These are phyloP conservation scores for Nemania abortiva DNA, from an alignment of 2,329 filamentous ascomycete species.

Conservation along the genomic window DNA sequence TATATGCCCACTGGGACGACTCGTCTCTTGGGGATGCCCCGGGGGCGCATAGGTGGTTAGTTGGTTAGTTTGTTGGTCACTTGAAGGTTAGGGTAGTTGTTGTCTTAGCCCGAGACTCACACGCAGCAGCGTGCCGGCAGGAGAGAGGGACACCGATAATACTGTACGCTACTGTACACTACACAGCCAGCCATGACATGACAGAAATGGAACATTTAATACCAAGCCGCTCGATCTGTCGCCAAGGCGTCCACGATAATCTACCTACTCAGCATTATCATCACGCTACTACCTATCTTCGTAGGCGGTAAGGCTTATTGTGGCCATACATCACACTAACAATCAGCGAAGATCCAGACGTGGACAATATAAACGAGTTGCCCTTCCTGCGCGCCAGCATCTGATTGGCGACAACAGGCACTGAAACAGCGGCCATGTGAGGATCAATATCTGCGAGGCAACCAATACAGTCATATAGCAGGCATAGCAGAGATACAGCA, in stretches of 20 bases:
- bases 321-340: constrained; percentile 2
- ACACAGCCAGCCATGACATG: not conserved
- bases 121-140: constrained; percentile 4
- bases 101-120: constrained; percentile 23
- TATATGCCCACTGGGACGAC: constrained; percentile 6
- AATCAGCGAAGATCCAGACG: not conserved
- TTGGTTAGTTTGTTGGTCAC: too few species aligned
- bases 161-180: too few species aligned
- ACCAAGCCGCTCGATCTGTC: not conserved
- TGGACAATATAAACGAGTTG: constrained; percentile 6
- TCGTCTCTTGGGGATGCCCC: constrained; percentile 8
- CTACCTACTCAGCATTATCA: not conserved
- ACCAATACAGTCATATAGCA: constrained; percentile 19
- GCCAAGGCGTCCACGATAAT: too few species aligned
- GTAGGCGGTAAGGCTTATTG: not conserved
- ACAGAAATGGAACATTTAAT: not conserved
- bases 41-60: not conserved
- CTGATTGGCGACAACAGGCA: constrained; percentile 21
- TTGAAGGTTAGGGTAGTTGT: too few species aligned
- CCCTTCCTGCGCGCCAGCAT: constrained; percentile 9
- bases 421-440: constrained; percentile 12
- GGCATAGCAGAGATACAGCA: not conserved
- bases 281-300: not conserved
- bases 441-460: constrained; percentile 18
- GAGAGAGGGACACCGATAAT: not conserved